A percentile compares a stretch with the other conserved stretches of the same genome.
Evolutionary conservation across 805 yeast genomes (phyloP).

Genomic region (Kodamaea sagamina): DNA sequence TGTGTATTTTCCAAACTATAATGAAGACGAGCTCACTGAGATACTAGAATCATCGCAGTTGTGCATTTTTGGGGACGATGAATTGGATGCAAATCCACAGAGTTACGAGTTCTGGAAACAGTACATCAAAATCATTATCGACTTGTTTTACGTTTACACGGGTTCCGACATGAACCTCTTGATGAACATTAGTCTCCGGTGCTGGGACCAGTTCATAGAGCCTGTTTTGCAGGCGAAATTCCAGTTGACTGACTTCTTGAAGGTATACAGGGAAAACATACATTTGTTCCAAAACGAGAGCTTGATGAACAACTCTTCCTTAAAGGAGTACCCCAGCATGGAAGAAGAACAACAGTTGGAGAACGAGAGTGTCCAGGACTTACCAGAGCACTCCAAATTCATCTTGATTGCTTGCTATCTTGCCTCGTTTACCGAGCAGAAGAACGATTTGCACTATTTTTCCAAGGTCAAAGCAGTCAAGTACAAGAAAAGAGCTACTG

Average conservation of each 20-base stretch:
- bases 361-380: conserved; percentile 37
- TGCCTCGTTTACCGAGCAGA: conserved; percentile 75
- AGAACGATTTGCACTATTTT: conserved; percentile 67
- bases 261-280: conserved; percentile 34
- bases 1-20: conserved; percentile 41
- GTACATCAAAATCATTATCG: conserved; percentile 46
- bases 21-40: conserved; percentile 34
- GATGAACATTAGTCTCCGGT: conserved; percentile 28
- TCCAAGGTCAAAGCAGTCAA: conserved; percentile 53
- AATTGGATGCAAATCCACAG: conserved; percentile 16
- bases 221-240: conserved; percentile 27
- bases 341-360: conserved; percentile 24
- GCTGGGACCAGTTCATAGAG: conserved; percentile 38
- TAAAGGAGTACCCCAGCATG: conserved; percentile 28
- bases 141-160: conserved; percentile 45
- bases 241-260: conserved; percentile 32
- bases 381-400: conserved; percentile 65
- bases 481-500: conserved; percentile 40
- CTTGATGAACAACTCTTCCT: conserved; percentile 32
- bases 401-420: conserved; percentile 79
- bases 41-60: conserved; percentile 38
- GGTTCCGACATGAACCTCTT: conserved; percentile 46
- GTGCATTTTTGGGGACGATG: conserved; percentile 22
- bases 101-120: conserved; percentile 40
- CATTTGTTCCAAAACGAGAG: conserved; percentile 32